Conservation (phyloP, 2,329 filamentous ascomycete species). For the Exophiala bonariae region DNA sequence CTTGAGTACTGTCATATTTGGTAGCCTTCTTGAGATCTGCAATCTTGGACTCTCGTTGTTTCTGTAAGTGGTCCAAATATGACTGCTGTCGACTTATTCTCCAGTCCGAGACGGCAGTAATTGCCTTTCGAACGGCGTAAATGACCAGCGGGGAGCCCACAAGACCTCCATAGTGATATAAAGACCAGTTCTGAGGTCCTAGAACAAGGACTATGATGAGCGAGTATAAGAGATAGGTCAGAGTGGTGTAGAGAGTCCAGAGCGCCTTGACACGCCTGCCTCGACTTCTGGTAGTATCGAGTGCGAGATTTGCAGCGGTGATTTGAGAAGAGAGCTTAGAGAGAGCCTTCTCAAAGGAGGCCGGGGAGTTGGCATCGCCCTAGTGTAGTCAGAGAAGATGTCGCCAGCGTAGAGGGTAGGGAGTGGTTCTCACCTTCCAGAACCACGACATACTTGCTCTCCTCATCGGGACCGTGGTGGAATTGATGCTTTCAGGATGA, state of each 20-base stretch:
- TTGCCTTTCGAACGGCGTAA: slow-evolving; percentile 66
- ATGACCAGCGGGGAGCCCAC: slow-evolving; percentile 81
- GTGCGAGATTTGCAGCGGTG: slow-evolving; percentile 66
- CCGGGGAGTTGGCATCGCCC: slow-evolving; percentile 78
- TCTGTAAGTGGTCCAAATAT: slow-evolving; percentile 71
- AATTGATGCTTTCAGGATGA: too few relatives aligned
- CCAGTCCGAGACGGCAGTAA: slow-evolving; percentile 75
- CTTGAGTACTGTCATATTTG: slow-evolving; percentile 91
- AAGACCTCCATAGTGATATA: slow-evolving; percentile 75
- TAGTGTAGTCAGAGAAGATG: slow-evolving; percentile 6
- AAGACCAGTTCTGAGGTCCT: slow-evolving; percentile 75
- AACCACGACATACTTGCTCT: slow-evolving; percentile 26
- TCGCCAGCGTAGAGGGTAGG: neutral
- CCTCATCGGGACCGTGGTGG: slow-evolving; percentile 11
- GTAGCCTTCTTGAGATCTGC: slow-evolving; percentile 93
- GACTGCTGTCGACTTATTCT: slow-evolving; percentile 69
- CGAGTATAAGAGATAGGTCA: slow-evolving; percentile 84
- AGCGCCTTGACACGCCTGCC: slow-evolving; percentile 79
- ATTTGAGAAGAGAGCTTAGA: slow-evolving; percentile 82
- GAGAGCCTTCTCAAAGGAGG: slow-evolving; percentile 89
- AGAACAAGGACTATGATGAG: slow-evolving; percentile 82
- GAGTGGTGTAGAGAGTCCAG: slow-evolving; percentile 85
- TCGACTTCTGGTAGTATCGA: slow-evolving; percentile 71
- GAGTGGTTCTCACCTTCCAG: slow-evolving; percentile 21
- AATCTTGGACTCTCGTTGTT: slow-evolving; percentile 82